Percentiles rank a stretch among this genome's conserved stretches.
Evolutionary conservation across 169 alveolate species (phyloP).

Genomic region (Eimeria sp.): DNA sequence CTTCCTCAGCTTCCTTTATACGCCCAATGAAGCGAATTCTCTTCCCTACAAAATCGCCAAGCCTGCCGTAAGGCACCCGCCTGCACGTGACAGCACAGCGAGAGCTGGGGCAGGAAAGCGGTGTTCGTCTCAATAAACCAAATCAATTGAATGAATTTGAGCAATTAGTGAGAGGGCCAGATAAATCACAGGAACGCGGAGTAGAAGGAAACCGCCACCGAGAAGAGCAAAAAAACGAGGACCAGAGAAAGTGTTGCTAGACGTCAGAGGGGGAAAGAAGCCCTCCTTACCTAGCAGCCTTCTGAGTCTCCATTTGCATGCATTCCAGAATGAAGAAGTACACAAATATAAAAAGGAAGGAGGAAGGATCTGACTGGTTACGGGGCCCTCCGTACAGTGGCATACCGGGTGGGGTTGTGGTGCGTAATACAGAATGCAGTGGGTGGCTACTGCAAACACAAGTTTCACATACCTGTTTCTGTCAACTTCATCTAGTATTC

Average conservation of each 20-base stretch:
- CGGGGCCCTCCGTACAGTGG: neutral
- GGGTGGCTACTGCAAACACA: neutral
- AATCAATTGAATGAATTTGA: neutral
- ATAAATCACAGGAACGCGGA: too few relatives aligned
- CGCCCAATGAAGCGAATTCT: constrained; percentile 49
- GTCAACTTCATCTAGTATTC: neutral
- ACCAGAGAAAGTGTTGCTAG: neutral
- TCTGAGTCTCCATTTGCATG: constrained; percentile 37
- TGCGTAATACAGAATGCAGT: neutral
- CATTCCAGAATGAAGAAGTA: neutral
- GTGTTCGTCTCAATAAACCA: neutral
- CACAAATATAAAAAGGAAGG: neutral
- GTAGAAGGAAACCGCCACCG: neutral
- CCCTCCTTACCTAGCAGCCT: constrained; percentile 32
- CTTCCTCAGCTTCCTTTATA: constrained; percentile 60
- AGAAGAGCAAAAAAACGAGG: neutral
- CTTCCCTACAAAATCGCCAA: constrained; percentile 37
- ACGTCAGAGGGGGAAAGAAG: neutral
- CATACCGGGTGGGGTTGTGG: constrained; percentile 21
- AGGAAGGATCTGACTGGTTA: neutral
- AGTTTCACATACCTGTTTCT: neutral
- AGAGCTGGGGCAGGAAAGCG: neutral
- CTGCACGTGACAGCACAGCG: constrained; percentile 6
- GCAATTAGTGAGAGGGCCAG: neutral
- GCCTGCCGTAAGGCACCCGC: constrained; percentile 68